phyloP scores from a whole-genome alignment of 2,329 filamentous ascomycete species.

The Penicillium sp. region DNA sequence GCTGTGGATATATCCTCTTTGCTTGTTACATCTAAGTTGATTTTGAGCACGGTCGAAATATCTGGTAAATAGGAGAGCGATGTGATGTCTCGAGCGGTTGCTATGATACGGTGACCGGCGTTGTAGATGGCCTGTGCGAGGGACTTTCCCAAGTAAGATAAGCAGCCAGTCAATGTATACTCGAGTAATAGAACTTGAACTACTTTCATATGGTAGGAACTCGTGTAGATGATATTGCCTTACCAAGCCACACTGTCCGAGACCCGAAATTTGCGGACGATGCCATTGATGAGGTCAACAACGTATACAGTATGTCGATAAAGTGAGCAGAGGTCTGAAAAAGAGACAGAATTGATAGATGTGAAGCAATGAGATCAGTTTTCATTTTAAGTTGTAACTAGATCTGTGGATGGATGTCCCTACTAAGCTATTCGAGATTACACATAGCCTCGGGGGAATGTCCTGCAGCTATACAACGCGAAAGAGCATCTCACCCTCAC shows the following conservation, averaged over 20 bases:
- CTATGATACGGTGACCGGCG: slow-evolving; percentile 44
- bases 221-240: neutral
- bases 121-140: slow-evolving; percentile 43
- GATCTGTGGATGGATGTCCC: neutral
- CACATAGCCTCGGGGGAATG: neutral
- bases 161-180: slow-evolving; percentile 49
- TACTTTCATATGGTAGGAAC: neutral
- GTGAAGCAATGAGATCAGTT: neutral
- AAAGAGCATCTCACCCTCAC: neutral
- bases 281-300: neutral
- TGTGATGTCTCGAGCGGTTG: slow-evolving; percentile 47
- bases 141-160: slow-evolving; percentile 48
- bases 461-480: neutral
- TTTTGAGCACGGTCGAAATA: slow-evolving; percentile 28
- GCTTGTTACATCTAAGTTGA: slow-evolving; percentile 8
- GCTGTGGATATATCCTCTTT: slow-evolving; percentile 23
- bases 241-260: slow-evolving; percentile 9
- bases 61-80: slow-evolving; percentile 46
- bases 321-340: neutral
- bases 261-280: neutral
- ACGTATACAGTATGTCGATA: neutral
- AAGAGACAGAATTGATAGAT: neutral
- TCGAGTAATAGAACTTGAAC: neutral
- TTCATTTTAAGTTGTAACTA: neutral
- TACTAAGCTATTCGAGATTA: neutral